Conservation (phyloP, 192 early-diverging fungal species). For the Gaertneriomyces semiglobifer region DNA sequence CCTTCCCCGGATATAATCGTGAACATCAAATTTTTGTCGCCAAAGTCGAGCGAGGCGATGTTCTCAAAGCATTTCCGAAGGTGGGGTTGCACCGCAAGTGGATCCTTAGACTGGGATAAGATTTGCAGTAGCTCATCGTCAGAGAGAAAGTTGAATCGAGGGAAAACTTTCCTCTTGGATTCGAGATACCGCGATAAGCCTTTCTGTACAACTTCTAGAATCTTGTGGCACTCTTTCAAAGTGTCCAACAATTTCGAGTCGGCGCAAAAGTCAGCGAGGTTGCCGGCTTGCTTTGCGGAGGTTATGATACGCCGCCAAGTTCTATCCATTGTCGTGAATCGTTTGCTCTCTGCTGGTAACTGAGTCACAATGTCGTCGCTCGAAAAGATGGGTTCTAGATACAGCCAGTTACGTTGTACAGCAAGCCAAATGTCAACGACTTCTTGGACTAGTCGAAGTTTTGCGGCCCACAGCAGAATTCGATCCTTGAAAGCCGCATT, state of each 20-base stretch:
- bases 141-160: conserved; percentile 60
- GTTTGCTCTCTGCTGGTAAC: conserved; percentile 54
- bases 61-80: conserved; percentile 64
- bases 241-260: conserved; percentile 57
- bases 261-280: conserved; percentile 54
- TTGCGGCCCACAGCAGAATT: conserved; percentile 54
- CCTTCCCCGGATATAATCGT: conserved; percentile 61
- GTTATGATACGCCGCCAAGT: conserved; percentile 57
- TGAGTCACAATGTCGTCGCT: conserved; percentile 60
- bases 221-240: conserved; percentile 60
- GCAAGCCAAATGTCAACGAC: conserved; percentile 60
- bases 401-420: conserved; percentile 59
- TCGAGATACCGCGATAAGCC: conserved; percentile 58
- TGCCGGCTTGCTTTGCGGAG: conserved; percentile 51
- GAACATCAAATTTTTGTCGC: conserved; percentile 42
- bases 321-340: conserved; percentile 61
- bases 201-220: conserved; percentile 59
- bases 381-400: conserved; percentile 60
- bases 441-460: conserved; percentile 58
- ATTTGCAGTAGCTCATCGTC: conserved; percentile 63
- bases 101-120: conserved; percentile 61
- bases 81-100: conserved; percentile 61
- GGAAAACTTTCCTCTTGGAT: conserved; percentile 59
- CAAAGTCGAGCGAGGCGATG: conserved; percentile 54
- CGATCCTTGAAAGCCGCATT: conserved; percentile 60